Percentiles rank a stretch among this genome's conserved stretches.
Conservation (phyloP, 495 filamentous ascomycete species). For the Trichoderma erinaceum region DNA sequence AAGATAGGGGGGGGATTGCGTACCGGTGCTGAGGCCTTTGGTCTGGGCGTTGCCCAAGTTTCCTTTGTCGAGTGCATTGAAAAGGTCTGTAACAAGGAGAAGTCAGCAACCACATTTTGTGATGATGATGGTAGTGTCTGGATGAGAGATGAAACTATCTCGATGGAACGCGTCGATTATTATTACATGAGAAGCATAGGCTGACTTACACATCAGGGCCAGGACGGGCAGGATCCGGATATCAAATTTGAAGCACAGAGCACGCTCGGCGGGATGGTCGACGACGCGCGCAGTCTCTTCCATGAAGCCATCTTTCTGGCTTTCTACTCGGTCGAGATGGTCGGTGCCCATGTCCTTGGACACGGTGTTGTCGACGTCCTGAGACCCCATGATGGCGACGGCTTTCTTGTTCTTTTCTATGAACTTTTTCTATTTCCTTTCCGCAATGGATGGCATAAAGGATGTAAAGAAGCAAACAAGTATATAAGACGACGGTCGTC, state of each 20-base stretch:
- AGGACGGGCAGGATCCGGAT: constrained; percentile 55
- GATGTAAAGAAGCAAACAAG: neutral
- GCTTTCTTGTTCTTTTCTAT: neutral
- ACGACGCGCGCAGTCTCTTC: constrained; percentile 19
- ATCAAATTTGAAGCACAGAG: constrained; percentile 61
- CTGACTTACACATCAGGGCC: constrained; percentile 54
- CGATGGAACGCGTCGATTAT: neutral
- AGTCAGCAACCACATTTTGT: constrained; percentile 14
- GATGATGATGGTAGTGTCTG: neutral
- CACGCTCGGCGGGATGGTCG: constrained; percentile 47
- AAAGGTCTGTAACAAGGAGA: constrained; percentile 39
- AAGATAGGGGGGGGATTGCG: constrained; percentile 13
- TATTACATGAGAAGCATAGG: neutral
- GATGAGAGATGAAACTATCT: neutral
- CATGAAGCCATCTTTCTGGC: constrained; percentile 17
- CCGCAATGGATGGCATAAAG: neutral
- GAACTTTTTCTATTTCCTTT: neutral
- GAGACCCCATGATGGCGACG: neutral
- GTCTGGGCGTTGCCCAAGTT: constrained; percentile 70
- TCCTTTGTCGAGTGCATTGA: constrained; percentile 61
- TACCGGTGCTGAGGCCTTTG: constrained; percentile 38
- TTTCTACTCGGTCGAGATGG: neutral
- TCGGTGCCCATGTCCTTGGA: constrained; percentile 12
- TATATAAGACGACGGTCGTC: neutral
- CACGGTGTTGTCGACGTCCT: neutral